Conservation (phyloP, 305 asterid species). For the Fraxinus sp. region DNA sequence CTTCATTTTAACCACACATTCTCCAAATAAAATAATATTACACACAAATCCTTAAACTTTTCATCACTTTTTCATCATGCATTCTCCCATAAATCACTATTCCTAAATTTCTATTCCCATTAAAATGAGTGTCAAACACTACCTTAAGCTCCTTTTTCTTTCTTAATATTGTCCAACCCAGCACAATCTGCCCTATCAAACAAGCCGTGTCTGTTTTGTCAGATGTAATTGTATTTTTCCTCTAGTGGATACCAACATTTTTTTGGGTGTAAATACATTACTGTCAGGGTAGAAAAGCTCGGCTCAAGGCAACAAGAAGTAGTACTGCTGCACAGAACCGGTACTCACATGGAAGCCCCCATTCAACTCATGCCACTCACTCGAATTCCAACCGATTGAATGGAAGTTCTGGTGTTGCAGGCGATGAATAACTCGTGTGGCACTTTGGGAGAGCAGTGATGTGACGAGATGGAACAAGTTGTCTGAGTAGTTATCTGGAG, state of each 20-base stretch:
- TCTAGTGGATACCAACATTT: neutral
- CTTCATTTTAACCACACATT: no score
- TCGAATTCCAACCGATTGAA: slow-evolving; percentile 49
- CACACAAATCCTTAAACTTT: no score
- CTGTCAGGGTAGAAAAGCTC: slow-evolving; percentile 88
- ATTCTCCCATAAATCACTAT: no score
- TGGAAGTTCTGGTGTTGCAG: slow-evolving; percentile 47
- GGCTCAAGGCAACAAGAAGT: slow-evolving; percentile 79
- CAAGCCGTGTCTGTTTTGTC: neutral
- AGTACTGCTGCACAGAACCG: slow-evolving; percentile 69
- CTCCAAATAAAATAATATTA: no score
- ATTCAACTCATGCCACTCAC: slow-evolving; percentile 38
- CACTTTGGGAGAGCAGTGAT: slow-evolving; percentile 44
- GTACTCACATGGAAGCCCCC: slow-evolving; percentile 53
- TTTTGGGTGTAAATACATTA: neutral
- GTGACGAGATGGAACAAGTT: neutral
- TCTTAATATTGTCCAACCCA: neutral
- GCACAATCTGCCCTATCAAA: neutral
- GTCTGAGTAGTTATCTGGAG: neutral
- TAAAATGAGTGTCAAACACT: no score
- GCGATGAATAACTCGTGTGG: slow-evolving; percentile 48
- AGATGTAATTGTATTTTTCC: neutral
- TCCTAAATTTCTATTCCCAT: no score
- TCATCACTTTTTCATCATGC: no score
- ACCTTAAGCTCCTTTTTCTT: neutral